phyloP scores from a whole-genome alignment of 805 yeast genomes.

The Ogataea trehalophila region DNA sequence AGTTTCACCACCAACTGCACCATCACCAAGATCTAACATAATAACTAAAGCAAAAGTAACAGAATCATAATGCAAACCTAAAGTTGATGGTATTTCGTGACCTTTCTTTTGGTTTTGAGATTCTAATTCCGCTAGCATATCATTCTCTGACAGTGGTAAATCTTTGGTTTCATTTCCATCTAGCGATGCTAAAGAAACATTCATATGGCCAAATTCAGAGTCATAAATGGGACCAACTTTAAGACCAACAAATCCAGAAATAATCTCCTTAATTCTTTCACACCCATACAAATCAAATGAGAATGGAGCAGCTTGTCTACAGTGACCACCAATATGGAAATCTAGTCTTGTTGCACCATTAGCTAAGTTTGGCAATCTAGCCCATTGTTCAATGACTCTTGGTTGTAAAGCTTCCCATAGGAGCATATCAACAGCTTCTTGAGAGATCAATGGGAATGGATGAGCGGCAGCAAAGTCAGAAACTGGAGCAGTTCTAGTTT shows the following conservation, averaged over 20 bases:
- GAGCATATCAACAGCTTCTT: constrained; percentile 53
- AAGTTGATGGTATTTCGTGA: constrained; percentile 38
- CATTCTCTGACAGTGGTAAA: constrained; percentile 12
- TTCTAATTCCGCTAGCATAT: constrained; percentile 11
- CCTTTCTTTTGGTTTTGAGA: constrained; percentile 22
- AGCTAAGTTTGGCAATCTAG: constrained; percentile 33
- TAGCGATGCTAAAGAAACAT: constrained; percentile 36
- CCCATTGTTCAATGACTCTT: constrained; percentile 37
- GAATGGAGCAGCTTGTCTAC: constrained; percentile 37
- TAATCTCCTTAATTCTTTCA: constrained; percentile 43
- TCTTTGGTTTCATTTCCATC: constrained; percentile 15
- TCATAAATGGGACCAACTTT: constrained; percentile 43
- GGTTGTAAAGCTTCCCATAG: constrained; percentile 45
- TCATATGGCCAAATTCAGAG: constrained; percentile 48
- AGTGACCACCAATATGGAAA: constrained; percentile 45
- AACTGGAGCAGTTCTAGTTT: constrained; percentile 28
- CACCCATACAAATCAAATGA: constrained; percentile 46
- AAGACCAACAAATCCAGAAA: constrained; percentile 45
- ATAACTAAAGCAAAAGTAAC: constrained; percentile 45
- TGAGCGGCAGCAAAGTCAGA: constrained; percentile 43
- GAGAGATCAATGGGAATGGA: constrained; percentile 55
- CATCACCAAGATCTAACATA: constrained; percentile 42
- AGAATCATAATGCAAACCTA: constrained; percentile 44
- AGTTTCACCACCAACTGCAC: constrained; percentile 49
- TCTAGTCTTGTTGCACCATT: constrained; percentile 34